phyloP scores from a whole-genome alignment of 2,329 filamentous ascomycete genomes.

The Penicillium sumatraense region DNA sequence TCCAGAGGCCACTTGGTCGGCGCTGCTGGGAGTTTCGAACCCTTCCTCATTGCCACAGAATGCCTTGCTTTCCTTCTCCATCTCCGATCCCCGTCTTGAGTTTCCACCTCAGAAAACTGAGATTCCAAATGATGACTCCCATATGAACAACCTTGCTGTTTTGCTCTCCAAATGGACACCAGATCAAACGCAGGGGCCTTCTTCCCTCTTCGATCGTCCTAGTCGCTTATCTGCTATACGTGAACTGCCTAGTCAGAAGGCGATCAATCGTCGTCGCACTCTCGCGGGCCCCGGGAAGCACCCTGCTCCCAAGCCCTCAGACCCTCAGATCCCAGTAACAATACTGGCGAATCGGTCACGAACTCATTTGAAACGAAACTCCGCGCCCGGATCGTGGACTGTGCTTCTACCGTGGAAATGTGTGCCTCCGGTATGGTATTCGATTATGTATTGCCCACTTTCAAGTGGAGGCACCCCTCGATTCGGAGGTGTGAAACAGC shows the following conservation, averaged over 20 bases:
- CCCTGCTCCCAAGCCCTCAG: slow-evolving; percentile 61
- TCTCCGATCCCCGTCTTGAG: slow-evolving; percentile 78
- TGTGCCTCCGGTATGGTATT: slow-evolving; percentile 83
- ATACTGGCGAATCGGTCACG: slow-evolving; percentile 65
- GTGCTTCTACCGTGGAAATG: slow-evolving; percentile 90
- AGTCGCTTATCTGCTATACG: slow-evolving; percentile 67
- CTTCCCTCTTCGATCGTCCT: slow-evolving; percentile 70
- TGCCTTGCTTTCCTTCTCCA: slow-evolving; percentile 71
- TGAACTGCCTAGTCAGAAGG: slow-evolving; percentile 74
- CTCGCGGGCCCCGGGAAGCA: slow-evolving; percentile 65
- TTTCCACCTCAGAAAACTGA: slow-evolving; percentile 69
- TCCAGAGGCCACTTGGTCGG: slow-evolving; percentile 46
- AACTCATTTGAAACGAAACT: slow-evolving; percentile 42
- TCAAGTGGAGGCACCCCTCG: slow-evolving; percentile 78
- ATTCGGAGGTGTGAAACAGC: slow-evolving; percentile 81
- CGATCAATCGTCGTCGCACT: slow-evolving; percentile 76
- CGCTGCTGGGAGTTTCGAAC: slow-evolving; percentile 62
- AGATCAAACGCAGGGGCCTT: slow-evolving; percentile 56
- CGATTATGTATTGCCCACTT: slow-evolving; percentile 79
- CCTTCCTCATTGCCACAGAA: slow-evolving; percentile 71
- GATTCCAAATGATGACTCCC: slow-evolving; percentile 41
- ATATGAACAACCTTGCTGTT: slow-evolving; percentile 57
- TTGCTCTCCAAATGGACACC: slow-evolving; percentile 70
- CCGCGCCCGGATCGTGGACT: slow-evolving; percentile 74
- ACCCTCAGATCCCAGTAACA: slow-evolving; percentile 79